Evolutionary conservation across 2,329 filamentous ascomycete genomes (phyloP).

Genomic region (Penicillium sp.): DNA sequence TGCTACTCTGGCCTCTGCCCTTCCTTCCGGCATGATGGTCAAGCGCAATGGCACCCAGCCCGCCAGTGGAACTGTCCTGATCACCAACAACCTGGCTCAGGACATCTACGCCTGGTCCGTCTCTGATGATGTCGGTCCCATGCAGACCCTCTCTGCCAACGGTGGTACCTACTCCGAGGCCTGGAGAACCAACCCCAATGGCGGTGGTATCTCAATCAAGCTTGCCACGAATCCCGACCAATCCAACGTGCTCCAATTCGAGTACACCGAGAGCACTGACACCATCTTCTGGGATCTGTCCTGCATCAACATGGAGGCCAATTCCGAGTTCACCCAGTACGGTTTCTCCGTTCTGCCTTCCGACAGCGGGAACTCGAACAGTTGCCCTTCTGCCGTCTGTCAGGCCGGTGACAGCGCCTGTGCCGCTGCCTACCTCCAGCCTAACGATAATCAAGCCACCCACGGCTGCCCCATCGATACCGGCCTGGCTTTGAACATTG

Average conservation of each 20-base stretch:
- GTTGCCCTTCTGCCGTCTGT: conserved; percentile 39
- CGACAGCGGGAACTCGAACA: conserved; percentile 8
- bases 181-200: conserved; percentile 38
- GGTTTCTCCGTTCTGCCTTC: conserved; percentile 39
- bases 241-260: conserved; percentile 43
- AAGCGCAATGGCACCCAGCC: conserved; percentile 22
- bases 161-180: conserved; percentile 37
- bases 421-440: conserved; percentile 41
- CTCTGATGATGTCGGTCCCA: conserved; percentile 32
- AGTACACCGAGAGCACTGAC: conserved; percentile 36
- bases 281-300: conserved; percentile 44
- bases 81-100: conserved; percentile 40
- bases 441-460: conserved; percentile 43
- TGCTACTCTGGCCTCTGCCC: conserved; percentile 31
- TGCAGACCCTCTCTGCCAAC: conserved; percentile 33
- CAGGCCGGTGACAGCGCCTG: conserved; percentile 36
- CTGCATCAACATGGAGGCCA: conserved; percentile 35
- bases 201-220: conserved; percentile 46
- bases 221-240: conserved; percentile 33
- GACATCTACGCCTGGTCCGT: conserved; percentile 46
- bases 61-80: conserved; percentile 32
- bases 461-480: conserved; percentile 40
- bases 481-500: conserved; percentile 36
- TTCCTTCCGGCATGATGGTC: conserved; percentile 30
- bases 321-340: conserved; percentile 34